Evolutionary conservation across 2,329 filamentous ascomycete genomes (phyloP).

Genomic region (Cytospora piceae): DNA sequence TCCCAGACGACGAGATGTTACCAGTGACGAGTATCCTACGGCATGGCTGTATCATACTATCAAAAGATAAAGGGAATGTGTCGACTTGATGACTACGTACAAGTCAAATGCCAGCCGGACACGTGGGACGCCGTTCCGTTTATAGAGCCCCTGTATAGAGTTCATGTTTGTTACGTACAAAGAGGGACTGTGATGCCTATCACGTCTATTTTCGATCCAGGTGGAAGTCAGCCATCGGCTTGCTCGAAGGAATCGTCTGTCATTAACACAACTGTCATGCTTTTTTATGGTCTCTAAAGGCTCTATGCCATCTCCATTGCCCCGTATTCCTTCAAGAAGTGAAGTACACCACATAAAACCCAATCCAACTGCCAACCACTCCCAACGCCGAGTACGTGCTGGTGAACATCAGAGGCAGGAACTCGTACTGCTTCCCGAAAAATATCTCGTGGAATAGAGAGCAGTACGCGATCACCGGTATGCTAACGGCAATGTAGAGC

Average conservation of each 20-base stretch:
- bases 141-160: not conserved
- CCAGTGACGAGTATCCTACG: not conserved
- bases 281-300: not conserved
- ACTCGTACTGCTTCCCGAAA: conserved; percentile 83
- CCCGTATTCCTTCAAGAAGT: conserved; percentile 46
- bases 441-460: conserved; percentile 81
- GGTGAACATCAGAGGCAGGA: conserved; percentile 94
- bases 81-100: not conserved
- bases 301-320: not conserved
- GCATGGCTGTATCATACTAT: not conserved
- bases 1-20: not conserved
- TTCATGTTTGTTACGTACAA: not conserved
- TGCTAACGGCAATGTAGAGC: conserved; percentile 85
- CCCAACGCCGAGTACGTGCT: conserved; percentile 93
- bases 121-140: conserved; percentile 18
- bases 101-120: not conserved
- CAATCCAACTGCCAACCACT: conserved; percentile 94
- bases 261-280: not conserved
- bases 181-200: not conserved
- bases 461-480: conserved; percentile 87
- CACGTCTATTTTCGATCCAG: not conserved
- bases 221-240: not conserved
- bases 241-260: not conserved
- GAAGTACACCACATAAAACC: conserved; percentile 93
- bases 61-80: not conserved